phyloP scores from a whole-genome alignment of 2,329 filamentous ascomycete species.

The Paecilomyces variotii region DNA sequence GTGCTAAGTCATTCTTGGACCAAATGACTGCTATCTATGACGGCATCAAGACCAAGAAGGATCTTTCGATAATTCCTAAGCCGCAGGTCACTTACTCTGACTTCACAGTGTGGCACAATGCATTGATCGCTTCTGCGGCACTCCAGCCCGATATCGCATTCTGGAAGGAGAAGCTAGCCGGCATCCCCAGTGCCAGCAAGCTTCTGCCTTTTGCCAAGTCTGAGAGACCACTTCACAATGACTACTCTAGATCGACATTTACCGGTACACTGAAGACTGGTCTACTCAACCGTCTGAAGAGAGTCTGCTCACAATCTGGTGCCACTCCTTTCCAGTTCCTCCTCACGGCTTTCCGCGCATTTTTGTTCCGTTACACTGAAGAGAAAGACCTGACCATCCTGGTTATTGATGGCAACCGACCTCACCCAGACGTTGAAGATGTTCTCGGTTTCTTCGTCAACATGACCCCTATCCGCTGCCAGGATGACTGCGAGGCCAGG shows the following conservation, averaged over 20 bases:
- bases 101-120: conserved; percentile 17
- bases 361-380: conserved; percentile 14
- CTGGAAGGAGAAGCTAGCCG: conserved; percentile 9
- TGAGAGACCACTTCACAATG: conserved; percentile 5
- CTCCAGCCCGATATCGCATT: conserved; percentile 9
- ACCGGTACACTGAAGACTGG: conserved; percentile 7
- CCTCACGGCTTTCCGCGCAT: conserved; percentile 13
- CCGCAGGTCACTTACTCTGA: conserved; percentile 14
- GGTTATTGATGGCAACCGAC: conserved; percentile 14
- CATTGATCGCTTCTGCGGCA: conserved; percentile 8
- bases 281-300: conserved; percentile 18
- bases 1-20: conserved; percentile 11
- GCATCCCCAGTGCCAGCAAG: conserved; percentile 5
- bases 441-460: conserved; percentile 15
- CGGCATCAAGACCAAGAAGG: conserved; percentile 8
- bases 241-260: conserved; percentile 9
- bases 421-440: conserved; percentile 13
- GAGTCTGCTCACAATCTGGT: conserved; percentile 15
- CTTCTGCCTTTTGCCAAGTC: conserved; percentile 11
- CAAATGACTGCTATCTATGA: conserved; percentile 14
- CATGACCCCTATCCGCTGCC: conserved; percentile 14
- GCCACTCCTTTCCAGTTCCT: conserved; percentile 16
- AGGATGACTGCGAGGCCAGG: background rate
- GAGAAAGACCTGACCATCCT: conserved; percentile 13
- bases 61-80: conserved; percentile 6